These are phyloP conservation scores for Buxus sempervirens DNA, from an alignment of 164 flowering plant species.

Conservation along the genomic window DNA sequence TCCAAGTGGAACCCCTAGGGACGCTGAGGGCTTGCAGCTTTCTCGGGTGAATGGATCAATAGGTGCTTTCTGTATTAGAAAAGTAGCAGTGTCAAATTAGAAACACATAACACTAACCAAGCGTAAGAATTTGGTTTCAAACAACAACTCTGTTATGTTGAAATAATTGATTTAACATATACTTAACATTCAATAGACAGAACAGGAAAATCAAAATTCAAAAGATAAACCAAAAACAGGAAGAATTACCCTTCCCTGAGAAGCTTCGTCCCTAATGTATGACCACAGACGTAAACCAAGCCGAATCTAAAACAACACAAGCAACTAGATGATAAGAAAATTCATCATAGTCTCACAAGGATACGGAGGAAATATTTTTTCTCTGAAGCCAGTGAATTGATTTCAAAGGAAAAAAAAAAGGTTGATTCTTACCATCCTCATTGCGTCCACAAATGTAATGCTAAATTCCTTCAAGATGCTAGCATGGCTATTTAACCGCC, in stretches of 20 bases:
- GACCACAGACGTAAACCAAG: constrained; percentile 93
- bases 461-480: constrained; percentile 84
- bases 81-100: neutral
- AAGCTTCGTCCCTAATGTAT: constrained; percentile 93
- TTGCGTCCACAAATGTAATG: constrained; percentile 87
- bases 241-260: constrained; percentile 87
- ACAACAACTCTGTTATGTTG: neutral
- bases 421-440: constrained; percentile 77
- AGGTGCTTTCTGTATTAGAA: constrained; percentile 78
- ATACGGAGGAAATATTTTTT: neutral
- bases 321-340: neutral
- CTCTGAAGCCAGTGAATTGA: constrained; percentile 3
- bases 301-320: constrained; percentile 43
- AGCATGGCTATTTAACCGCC: constrained; percentile 90
- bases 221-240: neutral
- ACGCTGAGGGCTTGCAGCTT: constrained; percentile 94
- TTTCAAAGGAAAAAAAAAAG: constrained; percentile 9
- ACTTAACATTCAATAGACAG: neutral
- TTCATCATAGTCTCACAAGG: neutral
- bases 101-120: neutral
- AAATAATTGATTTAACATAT: neutral
- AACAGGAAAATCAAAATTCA: neutral
- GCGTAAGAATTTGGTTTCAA: neutral
- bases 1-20: constrained; percentile 97
- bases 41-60: constrained; percentile 93